Base-by-base conservation (phyloP, 2,329 filamentous ascomycete genomes). In the Aspergillus candidus region DNA sequence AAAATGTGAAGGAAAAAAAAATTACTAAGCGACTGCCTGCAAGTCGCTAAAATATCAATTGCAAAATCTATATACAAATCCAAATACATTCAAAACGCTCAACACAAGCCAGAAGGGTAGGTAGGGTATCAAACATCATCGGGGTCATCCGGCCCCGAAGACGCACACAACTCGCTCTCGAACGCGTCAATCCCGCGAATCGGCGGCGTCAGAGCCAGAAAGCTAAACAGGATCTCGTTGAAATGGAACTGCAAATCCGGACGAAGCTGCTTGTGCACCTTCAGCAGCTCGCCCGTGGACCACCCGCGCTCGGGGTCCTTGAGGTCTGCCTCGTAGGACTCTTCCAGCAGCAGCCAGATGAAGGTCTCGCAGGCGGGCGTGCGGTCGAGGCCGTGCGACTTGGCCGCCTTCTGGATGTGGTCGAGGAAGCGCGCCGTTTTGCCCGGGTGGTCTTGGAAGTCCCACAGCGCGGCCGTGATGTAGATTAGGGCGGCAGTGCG, bases 401-500 rank as follows among this genome's bases (percentile, higher is more conserved):
- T 51, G 12, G 62, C 58, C 5, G 60, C 49, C 6, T 44, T 14
- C 15, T 46, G 32, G 2, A 67, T 34, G 40, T 63, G 49, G 11
- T 46, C 38, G 5, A 70, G 54, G 39, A 66, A 70, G 6, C 64
- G 65, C 2, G 45, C 47, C 6, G 60, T 62, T 46, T 61, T 61
- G 35, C 47, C 52, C 8, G 56, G 51, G 3, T 58, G 62, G 27
- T 59, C 53, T 27, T 58, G 56, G 32, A 59, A 61, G 45, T 68
- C 62, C 57, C 61, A 65, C 6, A 70, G 49, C 3, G 63, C 59
- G 1, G 57, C 53, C 4, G 62, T 68, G 40, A 70, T 67, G 43
- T 66, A 67, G 18, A 70, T 66, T 29, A 70, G 54, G 1, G 63
- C 56, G 1, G 62, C 63, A 3, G 64, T 64, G 18, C 66, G 66